A percentile compares a stretch with the other conserved stretches of the same genome.
phyloP scores from a whole-genome alignment of 805 yeast genomes.

The Candida chauliodis region DNA sequence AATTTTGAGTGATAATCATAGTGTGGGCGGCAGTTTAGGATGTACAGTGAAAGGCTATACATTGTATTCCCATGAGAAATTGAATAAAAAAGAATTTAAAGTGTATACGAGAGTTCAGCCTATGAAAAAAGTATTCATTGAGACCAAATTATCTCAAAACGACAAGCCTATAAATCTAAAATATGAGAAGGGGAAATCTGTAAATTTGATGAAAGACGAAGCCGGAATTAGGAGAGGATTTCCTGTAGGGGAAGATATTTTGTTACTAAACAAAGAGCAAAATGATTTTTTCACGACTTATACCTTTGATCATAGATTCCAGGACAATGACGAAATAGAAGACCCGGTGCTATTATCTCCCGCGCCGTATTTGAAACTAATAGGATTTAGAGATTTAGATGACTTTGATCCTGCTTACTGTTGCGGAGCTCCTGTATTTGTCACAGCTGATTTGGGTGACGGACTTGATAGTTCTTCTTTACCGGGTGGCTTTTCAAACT shows the following conservation, averaged over 20 bases:
- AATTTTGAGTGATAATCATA: constrained; percentile 47
- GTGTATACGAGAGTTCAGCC: constrained; percentile 14
- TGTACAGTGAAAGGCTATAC: constrained; percentile 73
- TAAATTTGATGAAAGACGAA: constrained; percentile 34
- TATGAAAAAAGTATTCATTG: constrained; percentile 50
- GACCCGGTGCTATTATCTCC: constrained; percentile 15
- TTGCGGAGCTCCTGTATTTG: constrained; percentile 52
- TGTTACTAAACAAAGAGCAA: constrained; percentile 25
- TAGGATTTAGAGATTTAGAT: constrained; percentile 59
- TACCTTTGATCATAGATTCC: constrained; percentile 26
- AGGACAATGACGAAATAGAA: constrained; percentile 12
- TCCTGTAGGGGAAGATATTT: constrained; percentile 19
- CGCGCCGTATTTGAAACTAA: constrained; percentile 54
- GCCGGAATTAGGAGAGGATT: constrained; percentile 30
- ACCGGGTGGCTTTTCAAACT: constrained; percentile 51
- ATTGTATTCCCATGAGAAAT: constrained; percentile 52
- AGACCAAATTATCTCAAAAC: constrained; percentile 39
- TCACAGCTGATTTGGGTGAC: constrained; percentile 60
- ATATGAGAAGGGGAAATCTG: constrained; percentile 13
- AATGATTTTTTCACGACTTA: constrained; percentile 26
- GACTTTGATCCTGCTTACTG: constrained; percentile 51
- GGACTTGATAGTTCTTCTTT: constrained; percentile 22
- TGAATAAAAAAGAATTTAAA: constrained; percentile 27
- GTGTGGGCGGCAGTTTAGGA: constrained; percentile 35
- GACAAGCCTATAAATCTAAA: constrained; percentile 46